Percentiles rank a stretch among this genome's conserved stretches.
Conservation (phyloP, 2,329 filamentous ascomycete genomes). For the Seiridium unicorne region DNA sequence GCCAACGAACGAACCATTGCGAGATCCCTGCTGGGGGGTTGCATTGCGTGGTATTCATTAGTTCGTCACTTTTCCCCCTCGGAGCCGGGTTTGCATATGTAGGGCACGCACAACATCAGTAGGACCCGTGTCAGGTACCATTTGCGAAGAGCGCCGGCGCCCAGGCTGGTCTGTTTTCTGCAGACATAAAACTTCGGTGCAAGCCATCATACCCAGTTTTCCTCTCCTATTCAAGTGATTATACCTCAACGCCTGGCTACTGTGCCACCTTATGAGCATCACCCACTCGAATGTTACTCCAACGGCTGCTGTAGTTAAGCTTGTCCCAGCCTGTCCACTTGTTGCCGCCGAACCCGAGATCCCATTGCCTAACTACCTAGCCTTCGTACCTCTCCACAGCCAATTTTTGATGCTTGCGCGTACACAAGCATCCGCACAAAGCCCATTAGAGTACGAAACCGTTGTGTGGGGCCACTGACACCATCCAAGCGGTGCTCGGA, state of each 20-base stretch:
- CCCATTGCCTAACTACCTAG: not conserved
- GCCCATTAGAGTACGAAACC: conserved; percentile 2
- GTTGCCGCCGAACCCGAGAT: conserved; percentile 5
- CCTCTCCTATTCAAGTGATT: not conserved
- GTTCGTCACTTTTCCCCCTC: too few species aligned
- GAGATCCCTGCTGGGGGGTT: too few species aligned
- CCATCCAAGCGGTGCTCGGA: not conserved
- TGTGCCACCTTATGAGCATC: not conserved
- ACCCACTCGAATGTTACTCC: not conserved
- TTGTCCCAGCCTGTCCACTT: conserved; percentile 4
- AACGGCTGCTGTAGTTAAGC: not conserved
- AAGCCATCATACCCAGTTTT: not conserved
- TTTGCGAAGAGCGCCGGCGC: too few species aligned
- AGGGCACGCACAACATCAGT: too few species aligned
- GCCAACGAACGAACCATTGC: too few species aligned
- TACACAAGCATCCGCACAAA: not conserved
- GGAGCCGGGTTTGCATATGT: too few species aligned
- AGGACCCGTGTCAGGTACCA: too few species aligned
- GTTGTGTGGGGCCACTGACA: not conserved
- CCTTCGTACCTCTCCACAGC: not conserved
- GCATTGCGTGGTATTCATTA: too few species aligned
- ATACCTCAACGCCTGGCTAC: too few species aligned
- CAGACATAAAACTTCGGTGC: not conserved
- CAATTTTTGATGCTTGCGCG: conserved; percentile 4
- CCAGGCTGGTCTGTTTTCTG: not conserved